Percentiles rank a stretch among this genome's conserved stretches.
phyloP scores from a whole-genome alignment of 331 rosid species.

The Arachis monticola region DNA sequence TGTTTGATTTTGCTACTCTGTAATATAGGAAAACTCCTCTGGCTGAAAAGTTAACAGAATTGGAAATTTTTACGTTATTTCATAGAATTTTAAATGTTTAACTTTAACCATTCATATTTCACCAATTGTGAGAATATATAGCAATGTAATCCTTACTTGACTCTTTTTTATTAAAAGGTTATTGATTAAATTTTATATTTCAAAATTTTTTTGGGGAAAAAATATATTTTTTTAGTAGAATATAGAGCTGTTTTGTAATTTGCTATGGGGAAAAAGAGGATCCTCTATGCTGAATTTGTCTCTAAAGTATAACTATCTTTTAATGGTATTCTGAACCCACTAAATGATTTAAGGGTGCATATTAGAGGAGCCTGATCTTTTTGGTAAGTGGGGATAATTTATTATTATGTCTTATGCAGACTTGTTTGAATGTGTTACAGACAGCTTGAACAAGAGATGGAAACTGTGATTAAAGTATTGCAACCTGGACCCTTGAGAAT shows the following conservation, averaged over 20 bases:
- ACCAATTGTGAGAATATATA: no score
- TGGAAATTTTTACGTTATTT: not conserved
- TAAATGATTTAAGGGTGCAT: not conserved
- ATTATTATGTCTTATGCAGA: constrained; percentile 11
- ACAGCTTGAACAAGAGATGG: constrained; percentile 85
- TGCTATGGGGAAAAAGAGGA: no score
- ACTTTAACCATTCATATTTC: no score
- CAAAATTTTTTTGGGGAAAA: no score
- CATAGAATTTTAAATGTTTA: not conserved
- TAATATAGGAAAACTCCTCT: not conserved
- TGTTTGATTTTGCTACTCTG: not conserved
- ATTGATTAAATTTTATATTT: no score
- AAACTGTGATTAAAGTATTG: constrained; percentile 79
- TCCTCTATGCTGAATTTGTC: no score
- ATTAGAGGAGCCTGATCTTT: not conserved
- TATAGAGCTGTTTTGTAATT: no score
- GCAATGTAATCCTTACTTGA: no score
- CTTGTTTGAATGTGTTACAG: constrained; percentile 46
- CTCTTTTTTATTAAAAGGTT: no score
- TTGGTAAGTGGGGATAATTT: constrained; percentile 3
- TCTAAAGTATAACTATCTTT: no score
- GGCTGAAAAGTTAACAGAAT: not conserved
- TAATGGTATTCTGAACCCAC: not conserved
- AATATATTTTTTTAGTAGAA: no score
- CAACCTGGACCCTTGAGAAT: constrained; percentile 97